phyloP scores from a whole-genome alignment of 495 filamentous ascomycete species.

The Margaritispora aquatica region DNA sequence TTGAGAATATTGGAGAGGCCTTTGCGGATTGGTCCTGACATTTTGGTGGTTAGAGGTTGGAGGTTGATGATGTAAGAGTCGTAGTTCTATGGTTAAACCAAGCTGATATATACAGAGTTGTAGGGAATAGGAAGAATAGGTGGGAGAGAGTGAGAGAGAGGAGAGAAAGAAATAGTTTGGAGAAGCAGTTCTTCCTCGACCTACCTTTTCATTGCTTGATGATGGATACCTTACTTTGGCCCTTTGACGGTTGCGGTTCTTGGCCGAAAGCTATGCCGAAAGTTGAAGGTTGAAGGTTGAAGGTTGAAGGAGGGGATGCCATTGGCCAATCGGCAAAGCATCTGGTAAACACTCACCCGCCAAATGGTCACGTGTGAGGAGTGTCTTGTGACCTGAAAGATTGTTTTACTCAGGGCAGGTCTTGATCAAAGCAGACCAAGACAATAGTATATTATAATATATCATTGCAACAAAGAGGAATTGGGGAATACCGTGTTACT shows the following conservation, averaged over 20 bases:
- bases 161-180: background rate
- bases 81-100: background rate
- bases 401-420: too few species aligned
- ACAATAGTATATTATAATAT: too few species aligned
- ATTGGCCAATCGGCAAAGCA: background rate
- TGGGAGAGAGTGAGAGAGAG: background rate
- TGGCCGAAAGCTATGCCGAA: background rate
- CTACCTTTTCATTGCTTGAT: background rate
- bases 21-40: conserved; percentile 26
- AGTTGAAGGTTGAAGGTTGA: background rate
- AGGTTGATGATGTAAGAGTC: background rate
- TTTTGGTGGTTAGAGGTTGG: conserved; percentile 8
- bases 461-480: too few species aligned
- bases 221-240: background rate
- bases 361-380: too few species aligned
- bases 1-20: conserved; percentile 72
- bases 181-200: background rate
- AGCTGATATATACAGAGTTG: background rate
- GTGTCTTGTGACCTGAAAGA: too few species aligned
- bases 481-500: too few species aligned
- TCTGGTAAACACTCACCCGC: background rate
- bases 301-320: too few species aligned
- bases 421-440: too few species aligned
- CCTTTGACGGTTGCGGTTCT: too few species aligned
- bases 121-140: background rate